These are phyloP conservation scores for Pterocarpus santalinus DNA, from an alignment of 306 rosid species.

Conservation along the genomic window DNA sequence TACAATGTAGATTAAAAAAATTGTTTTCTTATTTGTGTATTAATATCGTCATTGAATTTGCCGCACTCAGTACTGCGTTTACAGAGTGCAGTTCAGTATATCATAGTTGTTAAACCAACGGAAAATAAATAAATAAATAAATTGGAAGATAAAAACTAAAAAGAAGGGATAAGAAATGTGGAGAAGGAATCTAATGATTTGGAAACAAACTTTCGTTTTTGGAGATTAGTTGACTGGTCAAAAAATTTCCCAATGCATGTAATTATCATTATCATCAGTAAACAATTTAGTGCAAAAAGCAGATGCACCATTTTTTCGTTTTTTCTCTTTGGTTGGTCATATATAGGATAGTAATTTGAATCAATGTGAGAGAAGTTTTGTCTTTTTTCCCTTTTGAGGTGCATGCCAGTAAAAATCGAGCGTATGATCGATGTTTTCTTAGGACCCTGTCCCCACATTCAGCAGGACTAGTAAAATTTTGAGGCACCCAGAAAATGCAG, in stretches of 20 bases:
- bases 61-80: not conserved
- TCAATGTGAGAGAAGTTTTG: not conserved
- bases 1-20: too few relatives aligned
- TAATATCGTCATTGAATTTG: conserved; percentile 22
- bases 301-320: not conserved
- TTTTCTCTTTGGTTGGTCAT: not conserved
- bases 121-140: too few relatives aligned
- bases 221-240: conserved; percentile 44
- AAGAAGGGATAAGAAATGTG: not conserved
- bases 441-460: not conserved
- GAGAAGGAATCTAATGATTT: conserved; percentile 37
- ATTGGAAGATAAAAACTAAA: not conserved
- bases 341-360: not conserved
- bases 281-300: not conserved
- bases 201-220: not conserved
- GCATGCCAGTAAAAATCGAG: not conserved
- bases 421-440: not conserved
- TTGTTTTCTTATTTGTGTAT: not conserved
- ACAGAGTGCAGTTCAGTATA: conserved; percentile 10
- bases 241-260: not conserved
- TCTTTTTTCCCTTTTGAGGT: not conserved
- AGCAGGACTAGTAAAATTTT: not conserved
- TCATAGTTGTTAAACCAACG: not conserved
- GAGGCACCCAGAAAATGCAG: conserved; percentile 6
- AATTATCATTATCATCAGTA: not conserved